Percentiles rank a stretch among this genome's conserved stretches.
Evolutionary conservation across 176 grass and related monocot genomes (phyloP).

Genomic region (Oryza glumipatula): DNA sequence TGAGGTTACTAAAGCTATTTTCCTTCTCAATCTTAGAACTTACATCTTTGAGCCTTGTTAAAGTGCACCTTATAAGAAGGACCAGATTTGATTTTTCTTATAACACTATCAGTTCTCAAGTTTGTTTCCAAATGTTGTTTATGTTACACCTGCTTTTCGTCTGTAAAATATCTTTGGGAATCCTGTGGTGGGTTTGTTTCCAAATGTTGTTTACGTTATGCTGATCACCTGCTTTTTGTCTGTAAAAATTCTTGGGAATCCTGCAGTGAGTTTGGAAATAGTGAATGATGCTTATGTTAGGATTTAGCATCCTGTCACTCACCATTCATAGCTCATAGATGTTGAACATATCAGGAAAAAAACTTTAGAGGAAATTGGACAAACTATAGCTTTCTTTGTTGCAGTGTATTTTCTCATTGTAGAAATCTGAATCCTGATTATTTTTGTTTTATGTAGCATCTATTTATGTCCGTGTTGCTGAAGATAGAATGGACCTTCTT

Average conservation of each 20-base stretch:
- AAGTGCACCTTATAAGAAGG: background rate
- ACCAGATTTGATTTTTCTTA: background rate
- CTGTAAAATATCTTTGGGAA: background rate
- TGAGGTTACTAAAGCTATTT: background rate
- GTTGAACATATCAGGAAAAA: background rate
- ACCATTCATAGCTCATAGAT: background rate
- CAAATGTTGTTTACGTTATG: background rate
- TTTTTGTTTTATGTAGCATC: constrained; percentile 50
- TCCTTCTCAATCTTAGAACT: constrained; percentile 6
- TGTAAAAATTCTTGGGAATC: background rate
- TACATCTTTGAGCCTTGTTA: background rate
- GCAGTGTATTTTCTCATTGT: background rate
- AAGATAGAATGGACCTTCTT: constrained; percentile 93
- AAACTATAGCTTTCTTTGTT: background rate
- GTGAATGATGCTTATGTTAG: background rate
- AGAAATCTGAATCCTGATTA: constrained; percentile 26
- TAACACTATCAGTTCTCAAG: background rate
- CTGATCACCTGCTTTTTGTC: background rate
- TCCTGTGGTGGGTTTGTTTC: background rate
- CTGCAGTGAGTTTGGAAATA: background rate
- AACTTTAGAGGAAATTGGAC: background rate
- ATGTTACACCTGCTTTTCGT: background rate
- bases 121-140: background rate
- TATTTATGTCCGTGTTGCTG: constrained; percentile 78
- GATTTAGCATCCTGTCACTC: background rate